Evolutionary conservation across 495 filamentous ascomycete genomes (phyloP).

Genomic region (Hypoxylon subgilvum): DNA sequence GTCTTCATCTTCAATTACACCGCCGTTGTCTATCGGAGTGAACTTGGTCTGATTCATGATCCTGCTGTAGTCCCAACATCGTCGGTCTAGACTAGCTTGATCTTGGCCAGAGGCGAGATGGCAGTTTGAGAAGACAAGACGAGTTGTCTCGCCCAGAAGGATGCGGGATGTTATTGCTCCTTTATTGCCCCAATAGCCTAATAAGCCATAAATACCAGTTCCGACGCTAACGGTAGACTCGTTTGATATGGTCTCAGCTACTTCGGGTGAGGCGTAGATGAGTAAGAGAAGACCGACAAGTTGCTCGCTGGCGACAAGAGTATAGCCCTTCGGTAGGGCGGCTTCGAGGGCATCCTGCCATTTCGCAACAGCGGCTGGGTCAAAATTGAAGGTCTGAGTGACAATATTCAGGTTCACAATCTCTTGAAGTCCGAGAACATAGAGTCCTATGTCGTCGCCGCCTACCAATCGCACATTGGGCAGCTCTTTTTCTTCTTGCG

Average conservation of each 20-base stretch:
- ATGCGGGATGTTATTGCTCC: slow-evolving; percentile 83
- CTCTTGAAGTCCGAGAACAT: slow-evolving; percentile 90
- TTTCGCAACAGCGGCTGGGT: slow-evolving; percentile 69
- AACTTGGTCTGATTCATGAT: slow-evolving; percentile 77
- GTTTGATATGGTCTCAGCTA: slow-evolving; percentile 73
- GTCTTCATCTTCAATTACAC: slow-evolving; percentile 57
- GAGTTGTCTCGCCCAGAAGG: slow-evolving; percentile 86
- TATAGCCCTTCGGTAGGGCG: slow-evolving; percentile 77
- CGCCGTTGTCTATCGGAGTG: slow-evolving; percentile 66
- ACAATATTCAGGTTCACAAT: slow-evolving; percentile 82
- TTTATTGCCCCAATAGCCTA: slow-evolving; percentile 96
- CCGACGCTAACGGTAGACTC: slow-evolving; percentile 80
- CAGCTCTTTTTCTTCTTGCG: slow-evolving; percentile 42
- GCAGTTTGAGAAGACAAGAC: slow-evolving; percentile 85
- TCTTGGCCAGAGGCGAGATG: slow-evolving; percentile 89
- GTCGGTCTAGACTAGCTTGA: slow-evolving; percentile 73
- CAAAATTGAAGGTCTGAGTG: slow-evolving; percentile 67
- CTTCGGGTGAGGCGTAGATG: slow-evolving; percentile 78
- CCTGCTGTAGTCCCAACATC: slow-evolving; percentile 89
- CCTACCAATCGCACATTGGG: slow-evolving; percentile 47
- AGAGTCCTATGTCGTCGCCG: slow-evolving; percentile 77
- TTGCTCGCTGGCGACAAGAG: slow-evolving; percentile 78
- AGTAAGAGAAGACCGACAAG: slow-evolving; percentile 85
- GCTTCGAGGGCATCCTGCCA: slow-evolving; percentile 78
- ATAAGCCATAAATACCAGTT: slow-evolving; percentile 67